Base-by-base conservation (phyloP, 2,329 filamentous ascomycete genomes). In the Cryphonectria naterciae region DNA sequence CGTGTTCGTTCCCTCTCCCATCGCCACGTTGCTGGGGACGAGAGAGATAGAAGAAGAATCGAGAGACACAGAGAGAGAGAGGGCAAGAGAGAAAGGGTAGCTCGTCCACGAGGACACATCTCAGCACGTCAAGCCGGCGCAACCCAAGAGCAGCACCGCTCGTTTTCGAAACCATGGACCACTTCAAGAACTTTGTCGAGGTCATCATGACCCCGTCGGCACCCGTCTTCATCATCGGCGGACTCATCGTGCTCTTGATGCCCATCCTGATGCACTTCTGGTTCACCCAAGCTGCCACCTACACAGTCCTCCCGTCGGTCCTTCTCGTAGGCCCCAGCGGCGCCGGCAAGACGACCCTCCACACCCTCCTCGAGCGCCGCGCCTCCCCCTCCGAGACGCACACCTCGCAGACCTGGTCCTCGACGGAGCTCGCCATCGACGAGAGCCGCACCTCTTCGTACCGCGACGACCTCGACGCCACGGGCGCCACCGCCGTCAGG, bases 291-390 rank as follows among this genome's bases (percentile, higher is more conserved):
- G 86, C 88, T 65, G 87, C 87, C 54, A 87, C 90, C 19, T 91
- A 92, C 76, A 88, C 88, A 52, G 86, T 85, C 19, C 87, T 92
- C 37, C 94, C 95, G 65, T 92, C 91, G 10, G 89, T 98, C 72
- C 84, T 98, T 13, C 87, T 97, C 60, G 80, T 95, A 65, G 96
- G 96, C 0, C 94, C 95, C 22, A 91, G 91, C 69, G 92, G 91
- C 74, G 88, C 89, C 65, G 96, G 96, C 77, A 99, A 98, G 85
- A 98, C 96, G 0, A 88, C 93, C 11, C 89, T 98, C 46, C 83
- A 94, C n/a, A 94, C 93, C 32, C 86, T 96, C 75, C 85, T 89
- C 76, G 87, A 91, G 81, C 86, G 87, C 75, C 87, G 87, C 76
- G 77, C 80, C 74, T 67, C 75, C 66, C 77, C 80, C 69, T 78